Evolutionary conservation across 2,329 filamentous ascomycete genomes (phyloP), one percentile per base, ranked within the genome.

Genomic region (Aspergillus sp.): DNA sequence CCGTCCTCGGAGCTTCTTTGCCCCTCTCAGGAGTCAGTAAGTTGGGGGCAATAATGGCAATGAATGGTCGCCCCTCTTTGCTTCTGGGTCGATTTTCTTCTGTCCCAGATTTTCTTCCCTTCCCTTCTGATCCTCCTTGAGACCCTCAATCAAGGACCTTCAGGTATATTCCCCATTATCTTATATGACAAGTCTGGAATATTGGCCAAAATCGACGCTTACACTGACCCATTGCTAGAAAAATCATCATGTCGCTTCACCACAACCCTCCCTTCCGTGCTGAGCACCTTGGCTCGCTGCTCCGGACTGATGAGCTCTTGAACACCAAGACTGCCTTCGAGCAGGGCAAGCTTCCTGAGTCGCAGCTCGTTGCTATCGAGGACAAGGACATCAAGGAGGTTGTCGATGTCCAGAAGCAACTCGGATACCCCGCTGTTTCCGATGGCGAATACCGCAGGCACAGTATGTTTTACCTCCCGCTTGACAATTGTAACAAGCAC

Each of bases 281-380:
- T 50, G 85, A 88, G 68, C 85, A 88, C 55, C 77, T 86, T 52
- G 85, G 85, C 44, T 87, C 84, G 12, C 74, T 88, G 27, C 78
- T 88, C 49, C 82, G 85, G 27, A 84, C 85, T 1, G 66, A 80
- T 45, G 69, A 77, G 45, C 76, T 88, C 22, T 73, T 85, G 12
- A 72, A 80, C 42, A 78, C 79, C 43, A 75, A 85, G 66, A 71
- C 75, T 54, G 64, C 77, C 62, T 66, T 76, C 50, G 74, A 83
- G 53, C 77, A 80, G 47, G 79, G 80, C 49, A 70, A 78, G 55
- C 63, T 76, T 38, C 69, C 74, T 6, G 62, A 73, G 44, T 71
- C 78, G n/a, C 76, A 83, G 51, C 76, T 90, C 7, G 71, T 71
- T 2, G 72, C 74, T 1, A 67, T 84, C 20, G 86, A 90, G 67